Evolutionary conservation across 345 rosid species (phyloP), one percentile per base, ranked within the genome.

Genomic region (Citrus maxima): DNA sequence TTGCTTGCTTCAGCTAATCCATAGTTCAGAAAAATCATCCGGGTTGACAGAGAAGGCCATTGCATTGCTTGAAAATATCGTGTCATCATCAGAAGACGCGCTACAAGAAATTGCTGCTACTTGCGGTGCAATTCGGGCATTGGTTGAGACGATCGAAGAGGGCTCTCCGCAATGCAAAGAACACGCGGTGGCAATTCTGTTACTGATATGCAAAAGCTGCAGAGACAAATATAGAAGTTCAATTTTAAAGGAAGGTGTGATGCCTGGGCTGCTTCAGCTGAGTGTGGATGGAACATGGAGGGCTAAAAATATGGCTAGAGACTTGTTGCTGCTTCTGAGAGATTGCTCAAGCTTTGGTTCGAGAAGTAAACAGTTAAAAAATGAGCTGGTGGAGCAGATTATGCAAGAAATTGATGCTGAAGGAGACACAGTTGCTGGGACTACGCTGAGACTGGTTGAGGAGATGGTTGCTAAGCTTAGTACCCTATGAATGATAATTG

Each of bases 231-330:
- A 90, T 87, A 80, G 97, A 82, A 92, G 85, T 74, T 65, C 84
- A 87, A 89, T 95, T 63, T 76, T 93, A 73, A 88, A 84, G 86
- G 97, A 93, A 86, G 98, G 98, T 16, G 92, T 81, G 32, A 85
- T 93, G 86, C 96, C 97, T 0, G 97, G 94, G 13, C 84, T 95
- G 86, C 91, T 95, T 60, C 93, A 93, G 86, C 84, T 91, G 76
- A 89, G 92, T 18, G 91, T 91, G 35, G 92, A 88, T 65, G 98
- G 99, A 70, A 92, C 93, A 35, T 30, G 87, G 80, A 84, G 93
- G 74, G 95, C 86, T 14, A 89, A 87, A 80, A 87, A 83, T 38
- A 86, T 82, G 85, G 98, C 93, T 38, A 84, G 88, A 78, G 91
- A 88, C 46, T 74, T 95, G 55, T 75, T 93, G 82, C 79, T 92